Evolutionary conservation across 352 stramenopile species (phyloP).

Genomic region (Halophytophthora batemanensis): DNA sequence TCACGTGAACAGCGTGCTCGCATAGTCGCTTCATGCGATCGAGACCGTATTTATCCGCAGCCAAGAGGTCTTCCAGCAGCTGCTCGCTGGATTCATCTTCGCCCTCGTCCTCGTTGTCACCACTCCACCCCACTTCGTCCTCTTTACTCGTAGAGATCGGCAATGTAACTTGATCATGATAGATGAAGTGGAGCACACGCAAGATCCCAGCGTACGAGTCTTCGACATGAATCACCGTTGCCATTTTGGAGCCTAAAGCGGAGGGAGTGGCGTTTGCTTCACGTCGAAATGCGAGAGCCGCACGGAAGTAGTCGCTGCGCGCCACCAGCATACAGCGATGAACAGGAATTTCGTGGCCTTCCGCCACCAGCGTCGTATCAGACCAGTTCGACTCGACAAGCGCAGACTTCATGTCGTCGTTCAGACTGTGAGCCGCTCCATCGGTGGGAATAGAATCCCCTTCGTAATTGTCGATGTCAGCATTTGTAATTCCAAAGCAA

Average conservation of each 20-base stretch:
- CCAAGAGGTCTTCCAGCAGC: constrained; percentile 73
- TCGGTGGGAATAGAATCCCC: not conserved
- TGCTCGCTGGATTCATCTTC: constrained; percentile 25
- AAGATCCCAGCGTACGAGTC: constrained; percentile 46
- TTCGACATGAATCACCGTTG: constrained; percentile 43
- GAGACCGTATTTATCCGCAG: constrained; percentile 70
- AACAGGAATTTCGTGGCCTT: constrained; percentile 37
- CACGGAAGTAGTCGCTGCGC: constrained; percentile 71
- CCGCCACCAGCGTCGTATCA: constrained; percentile 50
- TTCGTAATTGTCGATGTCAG: not conserved
- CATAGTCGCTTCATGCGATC: constrained; percentile 66
- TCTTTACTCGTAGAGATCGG: not conserved
- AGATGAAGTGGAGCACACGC: constrained; percentile 73
- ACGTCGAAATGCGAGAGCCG: constrained; percentile 36
- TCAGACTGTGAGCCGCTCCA: constrained; percentile 17
- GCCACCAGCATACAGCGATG: constrained; percentile 63
- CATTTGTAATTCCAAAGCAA: not conserved
- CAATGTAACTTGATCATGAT: constrained; percentile 47
- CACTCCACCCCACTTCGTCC: not conserved
- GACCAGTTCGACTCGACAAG: constrained; percentile 43
- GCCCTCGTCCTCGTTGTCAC: constrained; percentile 3
- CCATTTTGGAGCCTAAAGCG: not conserved
- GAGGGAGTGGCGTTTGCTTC: not conserved
- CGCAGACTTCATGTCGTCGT: constrained; percentile 45
- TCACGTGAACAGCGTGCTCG: constrained; percentile 50